A percentile compares a stretch with the other conserved stretches of the same genome.
Conservation (phyloP, 1,139 yeast species). For the Candida albicans region DNA sequence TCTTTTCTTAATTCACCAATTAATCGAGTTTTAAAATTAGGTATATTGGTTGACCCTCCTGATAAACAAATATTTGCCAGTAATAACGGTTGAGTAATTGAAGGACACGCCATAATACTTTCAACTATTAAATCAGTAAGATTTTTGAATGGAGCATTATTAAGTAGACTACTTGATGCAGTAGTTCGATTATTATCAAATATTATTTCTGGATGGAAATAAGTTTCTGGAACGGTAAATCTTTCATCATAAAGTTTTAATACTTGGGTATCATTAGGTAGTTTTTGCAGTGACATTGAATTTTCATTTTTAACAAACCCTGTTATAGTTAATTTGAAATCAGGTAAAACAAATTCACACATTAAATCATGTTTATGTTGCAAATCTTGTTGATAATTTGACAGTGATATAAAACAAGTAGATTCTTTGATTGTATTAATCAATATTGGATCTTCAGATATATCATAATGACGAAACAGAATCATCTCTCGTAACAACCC, state of each 20-base stretch:
- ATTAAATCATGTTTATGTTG: constrained; percentile 26
- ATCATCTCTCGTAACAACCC: constrained; percentile 81
- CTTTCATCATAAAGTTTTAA: constrained; percentile 77
- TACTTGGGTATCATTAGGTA: constrained; percentile 55
- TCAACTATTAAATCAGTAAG: constrained; percentile 78
- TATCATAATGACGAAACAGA: constrained; percentile 90
- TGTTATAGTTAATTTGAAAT: constrained; percentile 72
- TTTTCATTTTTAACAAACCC: constrained; percentile 51
- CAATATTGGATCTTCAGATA: constrained; percentile 84
- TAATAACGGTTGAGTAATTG: constrained; percentile 70
- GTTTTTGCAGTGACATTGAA: constrained; percentile 6
- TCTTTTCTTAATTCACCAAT: constrained; percentile 61
- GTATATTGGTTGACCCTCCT: constrained; percentile 80
- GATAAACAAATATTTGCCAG: constrained; percentile 76
- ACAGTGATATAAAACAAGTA: constrained; percentile 57
- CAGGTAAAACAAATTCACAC: constrained; percentile 81
- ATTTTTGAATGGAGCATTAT: constrained; percentile 61
- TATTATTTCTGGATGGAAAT: constrained; percentile 79
- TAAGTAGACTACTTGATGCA: constrained; percentile 32
- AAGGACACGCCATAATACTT: constrained; percentile 70
- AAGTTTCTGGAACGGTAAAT: constrained; percentile 81
- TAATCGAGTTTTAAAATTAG: constrained; percentile 66
- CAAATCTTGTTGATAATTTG: constrained; percentile 61
- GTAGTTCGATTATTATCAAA: constrained; percentile 36
- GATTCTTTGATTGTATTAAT: constrained; percentile 85